phyloP scores from a whole-genome alignment of 2,329 filamentous ascomycete genomes.

The Rugonectria rugulosa region DNA sequence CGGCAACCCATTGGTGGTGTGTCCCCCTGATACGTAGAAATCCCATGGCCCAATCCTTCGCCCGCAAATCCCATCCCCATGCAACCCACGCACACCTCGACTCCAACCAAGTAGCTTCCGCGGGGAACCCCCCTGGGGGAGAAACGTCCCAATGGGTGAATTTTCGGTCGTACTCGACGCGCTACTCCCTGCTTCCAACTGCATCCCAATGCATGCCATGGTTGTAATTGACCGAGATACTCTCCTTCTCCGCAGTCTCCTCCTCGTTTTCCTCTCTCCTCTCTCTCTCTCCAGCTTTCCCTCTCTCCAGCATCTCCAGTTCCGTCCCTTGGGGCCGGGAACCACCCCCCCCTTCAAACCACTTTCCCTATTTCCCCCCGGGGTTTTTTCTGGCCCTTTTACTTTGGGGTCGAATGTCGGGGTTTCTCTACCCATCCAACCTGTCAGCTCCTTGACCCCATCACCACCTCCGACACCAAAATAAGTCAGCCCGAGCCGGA shows the following conservation, averaged over 20 bases:
- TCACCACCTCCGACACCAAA: neutral
- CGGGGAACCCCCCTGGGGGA: conserved; percentile 26
- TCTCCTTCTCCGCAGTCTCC: conserved; percentile 16
- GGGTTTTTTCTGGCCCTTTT: conserved; percentile 7
- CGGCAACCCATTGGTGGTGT: no score
- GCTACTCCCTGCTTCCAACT: conserved; percentile 35
- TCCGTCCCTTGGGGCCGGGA: no score
- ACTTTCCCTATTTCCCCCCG: conserved; percentile 1
- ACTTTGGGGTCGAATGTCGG: neutral
- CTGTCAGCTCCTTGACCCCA: conserved; percentile 5
- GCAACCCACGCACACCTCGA: neutral
- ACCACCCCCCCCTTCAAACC: conserved; percentile 3
- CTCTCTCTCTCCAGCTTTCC: conserved; percentile 5
- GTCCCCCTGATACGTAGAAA: no score
- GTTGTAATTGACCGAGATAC: conserved; percentile 41
- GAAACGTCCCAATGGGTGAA: conserved; percentile 41
- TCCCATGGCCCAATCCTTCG: no score
- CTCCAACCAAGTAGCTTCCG: conserved; percentile 18
- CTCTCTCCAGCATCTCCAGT: no score
- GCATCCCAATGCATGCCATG: conserved; percentile 28
- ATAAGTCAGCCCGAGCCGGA: conserved; percentile 32
- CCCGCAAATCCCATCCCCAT: neutral
- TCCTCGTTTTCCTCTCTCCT: neutral
- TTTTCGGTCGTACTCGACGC: conserved; percentile 46
- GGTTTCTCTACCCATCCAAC: neutral